A percentile compares a stretch with the other conserved stretches of the same genome.
Evolutionary conservation across 768 basidiomycete genomes (phyloP).

Genomic region (Lactifluus rugatus): DNA sequence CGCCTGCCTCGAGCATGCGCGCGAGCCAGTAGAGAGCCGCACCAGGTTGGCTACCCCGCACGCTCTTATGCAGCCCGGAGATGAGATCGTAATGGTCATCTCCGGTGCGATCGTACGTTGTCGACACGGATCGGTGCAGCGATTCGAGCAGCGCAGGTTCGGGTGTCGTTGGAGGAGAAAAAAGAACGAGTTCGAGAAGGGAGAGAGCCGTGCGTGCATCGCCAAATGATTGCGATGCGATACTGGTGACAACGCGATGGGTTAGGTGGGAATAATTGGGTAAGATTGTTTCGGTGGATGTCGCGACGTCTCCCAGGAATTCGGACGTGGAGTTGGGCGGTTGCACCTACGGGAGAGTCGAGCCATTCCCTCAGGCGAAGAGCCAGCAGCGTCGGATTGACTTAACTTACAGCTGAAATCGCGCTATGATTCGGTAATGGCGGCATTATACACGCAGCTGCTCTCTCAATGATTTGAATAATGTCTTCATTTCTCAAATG

Average conservation of each 20-base stretch:
- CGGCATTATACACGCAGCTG: constrained; percentile 30
- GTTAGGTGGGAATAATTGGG: constrained; percentile 34
- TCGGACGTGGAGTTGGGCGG: constrained; percentile 5
- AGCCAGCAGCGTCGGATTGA: not conserved
- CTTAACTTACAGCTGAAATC: not conserved
- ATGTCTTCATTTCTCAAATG: constrained; percentile 58
- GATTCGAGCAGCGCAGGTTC: constrained; percentile 45
- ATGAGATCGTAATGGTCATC: constrained; percentile 77
- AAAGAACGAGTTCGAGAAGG: constrained; percentile 60
- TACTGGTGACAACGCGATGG: constrained; percentile 35
- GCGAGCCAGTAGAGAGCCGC: constrained; percentile 88
- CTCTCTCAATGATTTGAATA: constrained; percentile 45
- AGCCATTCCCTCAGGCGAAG: not conserved
- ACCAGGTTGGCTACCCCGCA: constrained; percentile 64
- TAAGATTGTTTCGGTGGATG: constrained; percentile 9
- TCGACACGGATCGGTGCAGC: constrained; percentile 52
- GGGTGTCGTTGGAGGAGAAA: constrained; percentile 30
- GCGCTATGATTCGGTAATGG: not conserved
- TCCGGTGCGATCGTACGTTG: constrained; percentile 66
- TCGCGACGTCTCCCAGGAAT: constrained; percentile 4
- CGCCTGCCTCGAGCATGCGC: constrained; percentile 70
- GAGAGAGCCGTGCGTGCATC: constrained; percentile 75
- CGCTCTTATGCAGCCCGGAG: constrained; percentile 73
- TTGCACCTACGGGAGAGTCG: not conserved
- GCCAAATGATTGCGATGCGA: constrained; percentile 48